These are phyloP conservation scores for Carex cristatella DNA, from an alignment of 176 grass and related monocot species.

Conservation along the genomic window DNA sequence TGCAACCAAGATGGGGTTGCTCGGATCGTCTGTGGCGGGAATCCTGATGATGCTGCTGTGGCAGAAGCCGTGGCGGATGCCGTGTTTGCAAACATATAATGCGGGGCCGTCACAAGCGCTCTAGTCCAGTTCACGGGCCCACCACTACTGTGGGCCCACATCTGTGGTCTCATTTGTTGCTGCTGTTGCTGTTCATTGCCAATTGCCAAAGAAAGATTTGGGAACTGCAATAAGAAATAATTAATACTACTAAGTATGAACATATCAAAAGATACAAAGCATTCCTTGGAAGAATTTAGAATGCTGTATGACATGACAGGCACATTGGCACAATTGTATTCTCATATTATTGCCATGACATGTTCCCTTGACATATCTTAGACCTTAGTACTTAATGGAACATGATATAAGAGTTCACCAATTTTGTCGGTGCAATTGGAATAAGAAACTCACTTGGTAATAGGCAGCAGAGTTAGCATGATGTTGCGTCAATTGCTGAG, in stretches of 20 bases:
- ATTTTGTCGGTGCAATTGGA: background rate
- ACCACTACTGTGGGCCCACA: constrained; percentile 32
- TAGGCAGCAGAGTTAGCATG: constrained; percentile 30
- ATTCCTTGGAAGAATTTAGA: background rate
- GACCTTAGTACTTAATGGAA: background rate
- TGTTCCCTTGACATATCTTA: background rate
- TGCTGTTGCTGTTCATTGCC: constrained; percentile 28
- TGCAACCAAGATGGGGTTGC: constrained; percentile 48
- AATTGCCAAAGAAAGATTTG: constrained; percentile 39
- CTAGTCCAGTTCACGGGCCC: constrained; percentile 31
- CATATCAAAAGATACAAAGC: background rate
- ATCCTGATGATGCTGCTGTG: constrained; percentile 99
- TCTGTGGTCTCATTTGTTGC: constrained; percentile 36
- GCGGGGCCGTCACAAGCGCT: background rate
- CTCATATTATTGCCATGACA: background rate
- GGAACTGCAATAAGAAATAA: constrained; percentile 11
- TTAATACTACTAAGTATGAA: background rate
- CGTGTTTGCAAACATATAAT: constrained; percentile 18
- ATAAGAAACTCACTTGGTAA: constrained; percentile 43
- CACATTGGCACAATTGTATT: constrained; percentile 1
- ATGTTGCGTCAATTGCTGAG: constrained; percentile 21
- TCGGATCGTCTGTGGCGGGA: constrained; percentile 65
- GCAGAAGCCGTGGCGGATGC: constrained; percentile 27
- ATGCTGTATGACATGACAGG: background rate
- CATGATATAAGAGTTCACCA: background rate